Percentiles rank a stretch among this genome's conserved stretches.
phyloP scores from a whole-genome alignment of 352 stramenopile genomes.

The Globisporangium heterothallicum region DNA sequence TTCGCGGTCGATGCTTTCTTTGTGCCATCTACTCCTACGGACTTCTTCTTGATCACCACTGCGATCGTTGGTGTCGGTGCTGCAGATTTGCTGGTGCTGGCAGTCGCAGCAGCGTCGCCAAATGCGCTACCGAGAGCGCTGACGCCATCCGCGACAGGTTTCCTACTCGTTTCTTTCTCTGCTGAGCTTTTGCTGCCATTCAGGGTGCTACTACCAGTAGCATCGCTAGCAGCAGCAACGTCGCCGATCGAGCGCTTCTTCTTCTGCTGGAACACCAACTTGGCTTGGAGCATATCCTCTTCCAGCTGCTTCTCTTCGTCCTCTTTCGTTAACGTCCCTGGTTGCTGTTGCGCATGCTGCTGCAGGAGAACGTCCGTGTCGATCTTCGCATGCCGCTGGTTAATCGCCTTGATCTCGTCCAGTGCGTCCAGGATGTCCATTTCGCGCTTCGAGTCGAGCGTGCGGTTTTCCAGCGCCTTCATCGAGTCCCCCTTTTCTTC shows the following conservation, averaged over 20 bases:
- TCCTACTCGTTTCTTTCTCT: too few species aligned
- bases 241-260: conserved; percentile 34
- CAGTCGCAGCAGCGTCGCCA: conserved; percentile 14
- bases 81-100: background rate
- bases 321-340: conserved; percentile 22
- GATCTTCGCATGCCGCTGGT: conserved; percentile 91
- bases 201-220: too few species aligned
- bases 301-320: conserved; percentile 43
- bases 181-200: too few species aligned
- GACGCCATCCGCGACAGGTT: conserved; percentile 7
- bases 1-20: conserved; percentile 26
- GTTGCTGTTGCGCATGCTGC: conserved; percentile 33
- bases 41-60: conserved; percentile 27
- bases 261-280: conserved; percentile 52
- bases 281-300: conserved; percentile 40
- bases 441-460: conserved; percentile 97
- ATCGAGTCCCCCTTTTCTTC: conserved; percentile 96
- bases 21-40: too few species aligned
- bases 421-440: conserved; percentile 99
- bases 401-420: conserved; percentile 98
- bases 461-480: conserved; percentile 98
- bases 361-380: conserved; percentile 78
- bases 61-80: conserved; percentile 18
- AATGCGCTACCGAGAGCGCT: too few species aligned
- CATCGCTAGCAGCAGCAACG: background rate